These are phyloP conservation scores for Zymoseptoria crescenta DNA, from an alignment of 2,329 filamentous ascomycete genomes.

Conservation along the genomic window DNA sequence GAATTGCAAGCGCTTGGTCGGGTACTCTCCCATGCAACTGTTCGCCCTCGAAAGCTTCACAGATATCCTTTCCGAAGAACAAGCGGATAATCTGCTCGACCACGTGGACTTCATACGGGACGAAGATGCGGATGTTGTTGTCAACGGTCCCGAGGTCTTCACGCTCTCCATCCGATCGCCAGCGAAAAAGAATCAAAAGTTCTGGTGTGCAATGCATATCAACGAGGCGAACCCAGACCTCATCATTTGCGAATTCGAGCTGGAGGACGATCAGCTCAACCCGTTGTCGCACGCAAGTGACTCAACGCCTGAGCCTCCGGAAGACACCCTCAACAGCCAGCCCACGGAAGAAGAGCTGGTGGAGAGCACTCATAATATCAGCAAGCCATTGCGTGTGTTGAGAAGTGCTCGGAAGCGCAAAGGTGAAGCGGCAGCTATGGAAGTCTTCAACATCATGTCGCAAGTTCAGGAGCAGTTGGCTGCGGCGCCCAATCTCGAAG, in stretches of 20 bases:
- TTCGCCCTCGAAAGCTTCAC: constrained; percentile 69
- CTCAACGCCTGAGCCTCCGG: constrained; percentile 56
- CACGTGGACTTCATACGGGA: constrained; percentile 84
- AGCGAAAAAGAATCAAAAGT: constrained; percentile 50
- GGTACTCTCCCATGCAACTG: constrained; percentile 67
- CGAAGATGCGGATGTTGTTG: constrained; percentile 65
- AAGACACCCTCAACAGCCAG: constrained; percentile 65
- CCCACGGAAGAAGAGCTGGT: constrained; percentile 67
- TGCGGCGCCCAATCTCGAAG: constrained; percentile 60
- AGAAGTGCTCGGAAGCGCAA: constrained; percentile 66
- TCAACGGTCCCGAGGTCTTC: constrained; percentile 80
- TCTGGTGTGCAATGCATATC: constrained; percentile 84
- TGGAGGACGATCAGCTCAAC: constrained; percentile 65
- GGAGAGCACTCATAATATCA: constrained; percentile 67
- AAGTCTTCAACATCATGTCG: constrained; percentile 85
- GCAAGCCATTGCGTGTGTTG: constrained; percentile 68
- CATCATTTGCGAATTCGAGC: constrained; percentile 80
- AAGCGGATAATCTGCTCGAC: constrained; percentile 73
- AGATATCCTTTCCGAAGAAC: constrained; percentile 77
- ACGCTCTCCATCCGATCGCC: constrained; percentile 63
- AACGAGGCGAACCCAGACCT: constrained; percentile 60
- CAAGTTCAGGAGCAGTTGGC: constrained; percentile 84
- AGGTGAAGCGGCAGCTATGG: constrained; percentile 76
- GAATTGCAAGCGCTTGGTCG: constrained; percentile 67
- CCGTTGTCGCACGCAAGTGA: constrained; percentile 56